Conservation (phyloP, 257 asterid genomes). For the Ocimum tenuiflorum region DNA sequence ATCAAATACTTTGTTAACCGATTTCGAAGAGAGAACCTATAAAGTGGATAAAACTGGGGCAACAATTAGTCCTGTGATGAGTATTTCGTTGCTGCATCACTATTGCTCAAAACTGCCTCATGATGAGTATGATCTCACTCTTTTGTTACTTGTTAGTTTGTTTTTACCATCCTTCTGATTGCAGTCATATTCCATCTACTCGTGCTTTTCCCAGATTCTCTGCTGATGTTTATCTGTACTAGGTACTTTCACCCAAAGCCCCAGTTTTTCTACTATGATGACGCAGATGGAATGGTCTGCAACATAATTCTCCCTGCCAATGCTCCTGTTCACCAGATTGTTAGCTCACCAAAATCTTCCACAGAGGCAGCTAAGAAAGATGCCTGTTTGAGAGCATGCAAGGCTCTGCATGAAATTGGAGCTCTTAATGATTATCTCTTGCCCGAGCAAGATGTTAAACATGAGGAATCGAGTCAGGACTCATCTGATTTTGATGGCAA, state of each 20-base stretch:
- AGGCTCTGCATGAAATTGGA: conserved; percentile 73
- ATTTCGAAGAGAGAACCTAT: conserved; percentile 58
- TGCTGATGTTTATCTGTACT: conserved; percentile 16
- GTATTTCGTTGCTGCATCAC: conserved; percentile 77
- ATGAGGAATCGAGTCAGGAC: conserved; percentile 40
- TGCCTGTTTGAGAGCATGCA: conserved; percentile 92
- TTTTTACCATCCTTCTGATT: not conserved
- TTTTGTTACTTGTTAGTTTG: conserved; percentile 12
- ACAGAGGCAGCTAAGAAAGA: conserved; percentile 71
- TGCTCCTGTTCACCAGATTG: conserved; percentile 70
- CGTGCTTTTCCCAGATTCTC: conserved; percentile 5
- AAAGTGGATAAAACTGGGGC: conserved; percentile 79
- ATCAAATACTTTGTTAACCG: conserved; percentile 26
- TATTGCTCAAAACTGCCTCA: conserved; percentile 91
- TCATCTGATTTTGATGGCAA: conserved; percentile 50
- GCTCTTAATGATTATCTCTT: conserved; percentile 87
- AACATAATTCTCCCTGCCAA: conserved; percentile 73
- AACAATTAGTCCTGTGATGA: conserved; percentile 62
- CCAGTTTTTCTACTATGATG: conserved; percentile 57
- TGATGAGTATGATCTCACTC: conserved; percentile 68
- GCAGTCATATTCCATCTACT: not conserved
- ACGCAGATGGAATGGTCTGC: conserved; percentile 69
- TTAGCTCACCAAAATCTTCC: conserved; percentile 62
- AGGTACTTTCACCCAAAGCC: conserved; percentile 86
- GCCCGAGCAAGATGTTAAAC: conserved; percentile 57